These are phyloP conservation scores for Schizosaccharomyces lindneri DNA, from an alignment of 805 yeast genomes.

Conservation along the genomic window DNA sequence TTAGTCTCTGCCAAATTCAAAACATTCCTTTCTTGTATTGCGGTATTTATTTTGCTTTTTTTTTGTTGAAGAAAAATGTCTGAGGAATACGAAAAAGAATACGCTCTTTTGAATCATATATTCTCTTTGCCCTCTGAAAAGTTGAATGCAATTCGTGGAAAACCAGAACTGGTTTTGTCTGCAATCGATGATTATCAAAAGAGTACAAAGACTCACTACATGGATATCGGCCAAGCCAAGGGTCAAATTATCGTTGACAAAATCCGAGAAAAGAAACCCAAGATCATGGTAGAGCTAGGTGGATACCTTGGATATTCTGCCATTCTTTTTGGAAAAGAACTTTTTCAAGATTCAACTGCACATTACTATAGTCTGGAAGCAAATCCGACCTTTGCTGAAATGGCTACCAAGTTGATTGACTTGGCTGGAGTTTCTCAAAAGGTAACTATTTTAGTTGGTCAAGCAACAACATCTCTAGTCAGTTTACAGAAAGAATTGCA, in stretches of 20 bases:
- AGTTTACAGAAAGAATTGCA: neutral
- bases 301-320: neutral
- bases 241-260: neutral
- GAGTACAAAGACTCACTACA: neutral
- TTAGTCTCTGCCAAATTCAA: no score
- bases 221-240: neutral
- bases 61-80: no score
- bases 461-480: neutral
- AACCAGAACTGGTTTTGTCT: neutral
- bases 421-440: neutral
- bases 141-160: neutral
- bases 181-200: neutral
- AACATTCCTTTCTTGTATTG: no score
- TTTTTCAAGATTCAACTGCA: neutral
- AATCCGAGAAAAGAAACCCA: neutral
- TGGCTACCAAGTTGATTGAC: neutral
- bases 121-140: neutral
- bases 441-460: neutral
- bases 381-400: neutral
- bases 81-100: neutral
- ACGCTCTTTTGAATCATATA: neutral
- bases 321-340: neutral
- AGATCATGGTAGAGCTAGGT: neutral
- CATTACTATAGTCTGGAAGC: neutral
- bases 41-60: no score